Evolutionary conservation across 2,329 filamentous ascomycete genomes (phyloP), one percentile per base, ranked within the genome.

Genomic region (Capronia americana): DNA sequence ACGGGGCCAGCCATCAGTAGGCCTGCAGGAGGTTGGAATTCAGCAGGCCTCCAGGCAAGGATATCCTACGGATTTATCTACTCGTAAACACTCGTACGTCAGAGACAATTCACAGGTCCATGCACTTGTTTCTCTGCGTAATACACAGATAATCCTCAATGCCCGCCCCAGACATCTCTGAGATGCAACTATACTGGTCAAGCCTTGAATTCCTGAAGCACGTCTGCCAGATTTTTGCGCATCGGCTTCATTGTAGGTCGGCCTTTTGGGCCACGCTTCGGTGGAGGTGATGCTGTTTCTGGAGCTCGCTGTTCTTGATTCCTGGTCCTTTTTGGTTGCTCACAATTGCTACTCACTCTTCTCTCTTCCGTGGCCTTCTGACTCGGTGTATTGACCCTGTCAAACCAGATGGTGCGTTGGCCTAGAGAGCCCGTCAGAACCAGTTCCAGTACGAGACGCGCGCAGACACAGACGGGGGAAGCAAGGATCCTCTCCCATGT

Each of bases 331-430:
- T 70, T 70, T 14, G 57, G 44, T 20, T 61, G 57, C 17, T 69
- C 67, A 46, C 58, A 57, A 41, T 54, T 48, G 55, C 20, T 59
- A 24, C 24, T 34, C 20, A 54, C 12, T 54, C 8, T 41, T 26
- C 17, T 24, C n/a, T 30, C 32, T 10, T 46, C 20, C 41, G 54
- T 57, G 3, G 48, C 51, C 59, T 60, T 57, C 38, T 50, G 38
- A 5, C 51, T 32, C 17, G 32, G 46, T 26, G 60, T 68, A 53
- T 64, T 66, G 51, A 64, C 38, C 28, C 67, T 72, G 30, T 73
- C 71, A 26, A 73, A 68, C n/a, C 65, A 68, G 24, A 73, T 71
- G 4, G 72, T 73, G 32, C 71, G 71, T 69, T 26, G 53, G 23
- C 26, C 20, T 28, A 53, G 20, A 53, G 23, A 26, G 11, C 11